phyloP scores from a whole-genome alignment of 768 basidiomycete species.

The Dentipellis fragilis region DNA sequence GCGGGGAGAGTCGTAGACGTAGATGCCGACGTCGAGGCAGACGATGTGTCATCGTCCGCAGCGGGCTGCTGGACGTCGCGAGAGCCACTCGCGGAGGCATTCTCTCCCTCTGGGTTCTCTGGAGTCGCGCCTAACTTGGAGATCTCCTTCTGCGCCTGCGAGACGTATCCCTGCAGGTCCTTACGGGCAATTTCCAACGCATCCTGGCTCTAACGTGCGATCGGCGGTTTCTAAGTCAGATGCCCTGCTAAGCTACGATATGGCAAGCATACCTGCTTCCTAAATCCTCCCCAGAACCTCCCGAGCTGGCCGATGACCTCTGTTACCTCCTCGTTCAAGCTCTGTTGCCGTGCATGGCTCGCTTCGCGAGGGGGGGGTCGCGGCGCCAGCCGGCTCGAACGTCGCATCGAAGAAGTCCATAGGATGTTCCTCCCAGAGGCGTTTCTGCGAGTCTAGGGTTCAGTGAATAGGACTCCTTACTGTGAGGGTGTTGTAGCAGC shows the following conservation, averaged over 20 bases:
- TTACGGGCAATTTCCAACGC: slow-evolving; percentile 61
- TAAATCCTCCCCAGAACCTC: slow-evolving; percentile 85
- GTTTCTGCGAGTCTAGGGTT: too few species aligned
- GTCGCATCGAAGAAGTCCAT: slow-evolving; percentile 17
- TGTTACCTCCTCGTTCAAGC: slow-evolving; percentile 77
- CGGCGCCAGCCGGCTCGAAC: slow-evolving; percentile 1
- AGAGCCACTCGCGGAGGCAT: slow-evolving; percentile 15
- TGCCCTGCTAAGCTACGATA: neutral
- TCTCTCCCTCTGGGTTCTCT: slow-evolving; percentile 12
- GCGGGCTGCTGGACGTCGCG: slow-evolving; percentile 10
- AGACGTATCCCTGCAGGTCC: slow-evolving; percentile 62
- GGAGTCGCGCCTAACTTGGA: slow-evolving; percentile 43
- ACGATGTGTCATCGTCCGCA: slow-evolving; percentile 13
- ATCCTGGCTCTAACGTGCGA: slow-evolving; percentile 46
- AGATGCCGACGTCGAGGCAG: slow-evolving; percentile 14
- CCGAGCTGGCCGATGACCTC: slow-evolving; percentile 85
- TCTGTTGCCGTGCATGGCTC: slow-evolving; percentile 35
- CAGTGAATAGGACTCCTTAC: too few species aligned
- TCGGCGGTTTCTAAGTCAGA: neutral
- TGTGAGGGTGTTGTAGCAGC: too few species aligned
- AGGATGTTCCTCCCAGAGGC: neutral
- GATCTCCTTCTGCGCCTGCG: slow-evolving; percentile 72
- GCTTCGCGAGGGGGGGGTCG: slow-evolving; percentile 14
- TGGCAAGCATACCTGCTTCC: slow-evolving; percentile 61
- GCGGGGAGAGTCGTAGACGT: slow-evolving; percentile 7